These are phyloP conservation scores for Acer saccharum DNA, from an alignment of 345 rosid species.

Conservation along the genomic window DNA sequence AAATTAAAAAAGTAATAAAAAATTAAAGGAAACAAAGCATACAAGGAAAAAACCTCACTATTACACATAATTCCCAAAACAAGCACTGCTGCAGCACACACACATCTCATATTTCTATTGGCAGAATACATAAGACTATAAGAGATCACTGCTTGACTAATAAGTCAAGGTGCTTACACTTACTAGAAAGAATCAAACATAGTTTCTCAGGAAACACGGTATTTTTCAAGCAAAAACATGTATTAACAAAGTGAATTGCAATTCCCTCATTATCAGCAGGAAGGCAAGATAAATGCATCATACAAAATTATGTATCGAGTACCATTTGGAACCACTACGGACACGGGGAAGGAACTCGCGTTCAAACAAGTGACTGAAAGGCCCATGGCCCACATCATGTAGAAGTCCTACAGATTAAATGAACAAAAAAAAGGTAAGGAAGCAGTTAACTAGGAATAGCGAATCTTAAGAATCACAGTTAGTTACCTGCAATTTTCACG, in stretches of 20 bases:
- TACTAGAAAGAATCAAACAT: neutral
- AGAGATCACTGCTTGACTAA: conserved; percentile 1
- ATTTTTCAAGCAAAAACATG: conserved; percentile 14
- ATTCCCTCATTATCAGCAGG: neutral
- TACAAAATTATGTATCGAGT: conserved; percentile 25
- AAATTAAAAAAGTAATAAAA: neutral
- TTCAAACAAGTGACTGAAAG: conserved; percentile 93
- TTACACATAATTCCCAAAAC: neutral
- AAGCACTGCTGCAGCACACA: neutral
- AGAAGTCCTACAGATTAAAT: conserved; percentile 65
- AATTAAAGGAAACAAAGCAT: neutral
- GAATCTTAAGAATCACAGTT: conserved; percentile 2
- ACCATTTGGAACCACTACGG: conserved; percentile 54
- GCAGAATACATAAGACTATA: neutral
- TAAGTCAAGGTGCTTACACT: neutral
- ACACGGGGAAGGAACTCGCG: conserved; percentile 86
- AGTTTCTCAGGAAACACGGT: neutral
- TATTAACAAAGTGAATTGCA: neutral
- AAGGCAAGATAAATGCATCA: conserved; percentile 16
- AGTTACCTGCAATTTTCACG: conserved; percentile 85
- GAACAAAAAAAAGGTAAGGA: conserved; percentile 6
- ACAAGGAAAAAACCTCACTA: neutral
- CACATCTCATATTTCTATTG: neutral
- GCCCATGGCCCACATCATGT: conserved; percentile 97
- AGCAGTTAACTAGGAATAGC: neutral